Evolutionary conservation across 1,139 yeast genomes (phyloP).

Genomic region (Sugiyamaella novakii): DNA sequence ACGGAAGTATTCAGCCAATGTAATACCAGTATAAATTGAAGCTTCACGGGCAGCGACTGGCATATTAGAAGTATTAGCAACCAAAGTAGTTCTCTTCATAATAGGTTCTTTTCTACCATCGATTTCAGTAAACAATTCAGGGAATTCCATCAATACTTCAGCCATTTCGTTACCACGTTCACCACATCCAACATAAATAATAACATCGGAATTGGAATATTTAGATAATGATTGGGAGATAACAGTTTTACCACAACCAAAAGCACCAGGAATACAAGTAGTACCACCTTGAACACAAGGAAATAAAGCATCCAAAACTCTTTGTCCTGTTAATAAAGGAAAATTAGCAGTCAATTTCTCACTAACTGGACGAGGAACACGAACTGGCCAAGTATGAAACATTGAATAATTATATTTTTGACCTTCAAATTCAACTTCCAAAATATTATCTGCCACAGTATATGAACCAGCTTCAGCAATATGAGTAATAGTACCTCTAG

Average conservation of each 20-base stretch:
- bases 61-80: constrained; percentile 98
- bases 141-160: constrained; percentile 99
- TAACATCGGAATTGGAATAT: constrained; percentile 94
- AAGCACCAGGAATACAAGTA: constrained; percentile 99
- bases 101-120: constrained; percentile 96
- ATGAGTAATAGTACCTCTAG: constrained; percentile 93
- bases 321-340: constrained; percentile 96
- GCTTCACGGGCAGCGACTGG: constrained; percentile 99
- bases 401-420: constrained; percentile 76
- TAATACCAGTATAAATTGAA: constrained; percentile 97
- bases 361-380: constrained; percentile 98
- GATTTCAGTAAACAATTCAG: constrained; percentile 88
- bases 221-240: constrained; percentile 97
- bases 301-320: constrained; percentile 95
- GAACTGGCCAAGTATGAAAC: constrained; percentile 99
- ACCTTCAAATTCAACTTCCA: constrained; percentile 95
- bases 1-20: constrained; percentile 97
- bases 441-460: constrained; percentile 80
- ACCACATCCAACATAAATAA: constrained; percentile 84
- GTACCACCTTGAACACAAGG: constrained; percentile 99
- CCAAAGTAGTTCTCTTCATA: constrained; percentile 98
- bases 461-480: constrained; percentile 90
- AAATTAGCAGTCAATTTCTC: constrained; percentile 89
- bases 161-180: constrained; percentile 99
- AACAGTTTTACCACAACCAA: constrained; percentile 99